Base-by-base conservation (phyloP, 2,329 filamentous ascomycete species). In the Chaetomiaceae sp. region DNA sequence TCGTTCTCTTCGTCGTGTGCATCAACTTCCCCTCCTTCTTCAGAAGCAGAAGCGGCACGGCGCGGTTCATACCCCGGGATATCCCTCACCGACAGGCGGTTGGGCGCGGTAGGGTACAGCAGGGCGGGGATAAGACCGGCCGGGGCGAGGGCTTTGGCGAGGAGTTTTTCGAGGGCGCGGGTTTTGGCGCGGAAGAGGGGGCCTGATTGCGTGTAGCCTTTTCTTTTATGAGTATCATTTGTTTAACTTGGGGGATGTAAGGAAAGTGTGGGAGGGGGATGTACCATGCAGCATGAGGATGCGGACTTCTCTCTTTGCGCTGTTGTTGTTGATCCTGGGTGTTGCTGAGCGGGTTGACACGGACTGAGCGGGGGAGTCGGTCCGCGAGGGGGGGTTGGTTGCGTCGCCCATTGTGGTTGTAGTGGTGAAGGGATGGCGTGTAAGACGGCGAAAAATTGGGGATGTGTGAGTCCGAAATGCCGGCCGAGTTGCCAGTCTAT, bases 181-280 rank as follows among this genome's bases (percentile, higher is more conserved):
- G 89, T 95, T 75, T 96, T 96, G 69, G 86, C 82, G 68, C 83
- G 86, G 80, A 96, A 96, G 59, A 91, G 76, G 4, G 85, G 71
- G 4, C 91, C 91, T 25, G 89, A 95, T 76, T 97, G 92, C 7
- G 92, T 96, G 80, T 85, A 96, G 70, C 92, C 88, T 85, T 25
- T 23, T 53, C 11, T 47, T 31, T 6, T 23, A 9, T 33, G 11
- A n/a, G 9, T 37, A 11, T 19, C 4, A 1, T 17, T 33, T 27
- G 39, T 17, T 25, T 23, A 27, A 17, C 15, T 14, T 14, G 40
- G 27, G 15, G 15, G 29, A 4, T 1, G 4, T 7, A 25, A 45
- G 27, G 50, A 22, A 51, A 22, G 29, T 38, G 51, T 34, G 45
- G 17, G 20, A 31, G 22, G 45, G 44, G n/a, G 17, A 31, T 19